Evolutionary conservation across 371 early-diverging fungal species (phyloP).

Genomic region (Mortierella sp.): DNA sequence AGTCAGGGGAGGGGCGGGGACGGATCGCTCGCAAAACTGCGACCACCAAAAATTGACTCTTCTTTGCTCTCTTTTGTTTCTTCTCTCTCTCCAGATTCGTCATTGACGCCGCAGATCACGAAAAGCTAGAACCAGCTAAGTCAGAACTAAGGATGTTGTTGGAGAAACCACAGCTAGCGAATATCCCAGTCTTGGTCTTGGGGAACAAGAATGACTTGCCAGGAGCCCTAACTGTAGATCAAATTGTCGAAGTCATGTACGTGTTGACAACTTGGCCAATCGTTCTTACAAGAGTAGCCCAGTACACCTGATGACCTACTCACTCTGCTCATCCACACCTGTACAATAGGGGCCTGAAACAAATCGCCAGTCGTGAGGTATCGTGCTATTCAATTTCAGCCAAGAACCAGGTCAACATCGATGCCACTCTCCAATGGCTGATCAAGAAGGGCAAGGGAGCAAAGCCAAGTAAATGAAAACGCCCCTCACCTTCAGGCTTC

Average conservation of each 20-base stretch:
- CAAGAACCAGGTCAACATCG: slow-evolving; percentile 97
- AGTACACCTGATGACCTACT: too few relatives aligned
- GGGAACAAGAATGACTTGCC: slow-evolving; percentile 99
- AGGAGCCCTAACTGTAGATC: slow-evolving; percentile 89
- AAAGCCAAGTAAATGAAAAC: slow-evolving; percentile 63
- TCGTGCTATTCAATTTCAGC: slow-evolving; percentile 99
- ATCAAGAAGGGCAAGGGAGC: slow-evolving; percentile 84
- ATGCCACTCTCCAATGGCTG: slow-evolving; percentile 97
- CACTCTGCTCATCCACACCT: too few relatives aligned
- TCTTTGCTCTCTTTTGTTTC: not conserved
- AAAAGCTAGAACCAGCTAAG: slow-evolving; percentile 90
- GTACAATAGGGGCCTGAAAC: slow-evolving; percentile 82
- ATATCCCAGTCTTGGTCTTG: slow-evolving; percentile 95
- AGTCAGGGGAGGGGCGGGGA: too few relatives aligned
- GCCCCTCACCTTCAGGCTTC: too few relatives aligned
- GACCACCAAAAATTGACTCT: too few relatives aligned
- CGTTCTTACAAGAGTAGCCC: too few relatives aligned
- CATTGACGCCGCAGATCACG: slow-evolving; percentile 94
- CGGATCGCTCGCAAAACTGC: too few relatives aligned
- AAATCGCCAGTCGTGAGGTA: slow-evolving; percentile 95
- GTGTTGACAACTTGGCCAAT: slow-evolving; percentile 26
- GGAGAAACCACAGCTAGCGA: slow-evolving; percentile 91
- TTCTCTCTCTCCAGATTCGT: slow-evolving; percentile 76
- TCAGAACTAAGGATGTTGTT: slow-evolving; percentile 91
- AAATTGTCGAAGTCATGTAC: slow-evolving; percentile 91